A percentile compares a stretch with the other conserved stretches of the same genome.
phyloP scores from a whole-genome alignment of 2,329 filamentous ascomycete genomes.

The Sordariomycetes sp. region DNA sequence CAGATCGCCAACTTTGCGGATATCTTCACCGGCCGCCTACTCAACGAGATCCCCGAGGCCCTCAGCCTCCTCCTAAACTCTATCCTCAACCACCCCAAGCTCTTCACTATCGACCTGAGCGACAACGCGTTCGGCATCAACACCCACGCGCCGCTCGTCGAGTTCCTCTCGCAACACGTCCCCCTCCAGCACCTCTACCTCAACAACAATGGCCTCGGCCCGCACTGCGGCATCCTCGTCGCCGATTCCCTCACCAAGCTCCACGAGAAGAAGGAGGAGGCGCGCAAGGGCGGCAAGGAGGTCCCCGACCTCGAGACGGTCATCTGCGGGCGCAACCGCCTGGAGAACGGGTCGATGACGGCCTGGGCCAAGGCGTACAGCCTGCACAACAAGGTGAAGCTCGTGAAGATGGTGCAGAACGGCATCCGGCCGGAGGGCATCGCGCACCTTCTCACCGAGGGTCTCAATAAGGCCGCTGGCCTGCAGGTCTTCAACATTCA shows the following conservation, averaged over 20 bases:
- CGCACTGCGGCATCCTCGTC: slow-evolving; percentile 78
- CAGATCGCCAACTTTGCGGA: slow-evolving; percentile 83
- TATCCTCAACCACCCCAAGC: slow-evolving; percentile 72
- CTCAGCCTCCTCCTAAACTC: slow-evolving; percentile 77
- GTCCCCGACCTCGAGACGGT: slow-evolving; percentile 89
- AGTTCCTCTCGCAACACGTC: slow-evolving; percentile 79
- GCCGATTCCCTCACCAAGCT: slow-evolving; percentile 79
- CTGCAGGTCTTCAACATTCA: slow-evolving; percentile 81
- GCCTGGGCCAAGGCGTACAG: slow-evolving; percentile 86
- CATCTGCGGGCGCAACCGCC: slow-evolving; percentile 87
- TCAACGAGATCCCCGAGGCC: slow-evolving; percentile 87
- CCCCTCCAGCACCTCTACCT: slow-evolving; percentile 90
- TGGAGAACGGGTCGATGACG: slow-evolving; percentile 93
- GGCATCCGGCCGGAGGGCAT: slow-evolving; percentile 94
- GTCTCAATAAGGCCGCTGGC: slow-evolving; percentile 57
- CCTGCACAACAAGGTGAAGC: slow-evolving; percentile 71
- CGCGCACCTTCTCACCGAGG: slow-evolving; percentile 65
- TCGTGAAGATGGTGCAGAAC: slow-evolving; percentile 96
- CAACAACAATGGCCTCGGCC: slow-evolving; percentile 96
- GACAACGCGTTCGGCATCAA: slow-evolving; percentile 98
- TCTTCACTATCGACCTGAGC: slow-evolving; percentile 89
- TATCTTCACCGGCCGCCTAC: slow-evolving; percentile 90
- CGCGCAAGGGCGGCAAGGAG: slow-evolving; percentile 57
- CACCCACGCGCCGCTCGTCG: slow-evolving; percentile 83
- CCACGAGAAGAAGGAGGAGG: slow-evolving; percentile 72